Base-by-base conservation (phyloP, 768 basidiomycete species). In the Tulasnella sp. region DNA sequence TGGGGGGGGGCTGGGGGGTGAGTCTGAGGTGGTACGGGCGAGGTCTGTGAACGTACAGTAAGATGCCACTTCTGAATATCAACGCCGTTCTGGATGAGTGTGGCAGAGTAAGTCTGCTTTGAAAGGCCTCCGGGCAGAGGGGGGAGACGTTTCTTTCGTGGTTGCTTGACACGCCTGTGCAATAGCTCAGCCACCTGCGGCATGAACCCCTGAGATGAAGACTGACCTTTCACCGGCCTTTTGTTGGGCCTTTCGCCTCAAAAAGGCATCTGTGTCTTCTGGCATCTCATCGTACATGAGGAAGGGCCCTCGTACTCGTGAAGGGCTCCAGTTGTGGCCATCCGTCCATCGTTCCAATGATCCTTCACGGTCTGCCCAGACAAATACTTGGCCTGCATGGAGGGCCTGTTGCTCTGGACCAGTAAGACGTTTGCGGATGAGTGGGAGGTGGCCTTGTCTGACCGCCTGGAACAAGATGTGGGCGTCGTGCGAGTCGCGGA, bases 391-490 rank as follows among this genome's bases (percentile, higher is more conserved):
- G 32, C 77, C 77, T n/a, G 77, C 69, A 26, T 75, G 79, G 29
- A 80, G 79, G 26, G 46, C 71, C 11, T 70, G 70, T 74, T 77
- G 79, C 23, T 80, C 79, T 39, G 70, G 55, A 39, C 71, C 71
- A 10, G 79, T 79, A 57, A 80, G 79, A 26, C 79, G 79, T 39
- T 77, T 80, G 71, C 79, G 78, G 79, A 80, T 80, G 42, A 80
- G 80, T 20, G 70, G 79, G 71, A 80, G 78, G 35, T 74, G 79
- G 39, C 79, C 79, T 40, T 80, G 78, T 5, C 79, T 51, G 71
- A 80, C 79, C 37, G 79, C 79, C 73, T 80, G 80, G 73, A 80
- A 80, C 6, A 80, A 48, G 55, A 80, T 79, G 42, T 80, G 79
- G 35, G 79, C 79, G 57, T 80, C 79, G n/a, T 77, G 69, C 15